Evolutionary conservation across 2,329 filamentous ascomycete species (phyloP).

Genomic region (Plectosphaerella sp.): DNA sequence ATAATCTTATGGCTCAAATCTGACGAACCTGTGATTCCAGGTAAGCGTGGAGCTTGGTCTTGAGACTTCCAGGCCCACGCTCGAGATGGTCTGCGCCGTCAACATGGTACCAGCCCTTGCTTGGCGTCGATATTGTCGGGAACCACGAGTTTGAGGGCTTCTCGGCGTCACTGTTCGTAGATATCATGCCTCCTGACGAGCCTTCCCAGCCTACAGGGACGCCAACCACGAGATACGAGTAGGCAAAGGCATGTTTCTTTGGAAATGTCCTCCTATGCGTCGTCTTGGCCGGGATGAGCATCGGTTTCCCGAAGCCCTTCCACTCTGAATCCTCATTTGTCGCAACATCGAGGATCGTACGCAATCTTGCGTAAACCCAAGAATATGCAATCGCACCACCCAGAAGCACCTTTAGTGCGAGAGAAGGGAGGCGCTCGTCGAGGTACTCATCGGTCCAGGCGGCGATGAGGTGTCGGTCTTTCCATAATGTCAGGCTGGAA

Average conservation of each 20-base stretch:
- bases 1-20: background rate
- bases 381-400: background rate
- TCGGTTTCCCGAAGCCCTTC: conserved; percentile 30
- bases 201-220: conserved; percentile 62
- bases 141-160: conserved; percentile 21
- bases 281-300: conserved; percentile 62
- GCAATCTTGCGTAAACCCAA: background rate
- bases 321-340: conserved; percentile 5
- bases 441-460: background rate
- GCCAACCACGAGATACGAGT: conserved; percentile 67
- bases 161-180: conserved; percentile 27
- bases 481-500: conserved; percentile 17
- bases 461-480: background rate
- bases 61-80: conserved; percentile 41
- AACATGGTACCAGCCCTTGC: conserved; percentile 52
- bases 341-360: background rate
- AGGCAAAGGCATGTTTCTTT: conserved; percentile 62
- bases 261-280: conserved; percentile 65
- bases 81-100: conserved; percentile 57
- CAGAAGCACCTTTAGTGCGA: background rate
- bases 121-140: conserved; percentile 15
- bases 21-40: conserved; percentile 48
- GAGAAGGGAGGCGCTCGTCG: background rate
- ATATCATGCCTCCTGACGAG: conserved; percentile 50
- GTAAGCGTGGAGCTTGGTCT: conserved; percentile 58